Conservation (phyloP, 2,329 filamentous ascomycete genomes). For the Grosmannia serpens region DNA sequence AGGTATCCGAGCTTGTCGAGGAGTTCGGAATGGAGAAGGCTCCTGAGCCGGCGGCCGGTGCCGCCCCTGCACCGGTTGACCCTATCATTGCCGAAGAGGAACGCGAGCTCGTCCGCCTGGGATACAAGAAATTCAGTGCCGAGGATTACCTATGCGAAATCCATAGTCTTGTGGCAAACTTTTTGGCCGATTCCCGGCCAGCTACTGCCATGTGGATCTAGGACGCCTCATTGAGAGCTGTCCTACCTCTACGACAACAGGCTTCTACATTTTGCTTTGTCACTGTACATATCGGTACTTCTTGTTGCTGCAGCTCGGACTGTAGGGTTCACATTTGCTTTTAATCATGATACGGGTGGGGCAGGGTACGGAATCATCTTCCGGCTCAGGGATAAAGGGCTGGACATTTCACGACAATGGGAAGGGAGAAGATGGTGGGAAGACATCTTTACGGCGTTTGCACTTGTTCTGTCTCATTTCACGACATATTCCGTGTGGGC, state of each 20-base stretch:
- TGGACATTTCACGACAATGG: not conserved
- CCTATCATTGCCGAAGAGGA: constrained; percentile 58
- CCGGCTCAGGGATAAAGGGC: not conserved
- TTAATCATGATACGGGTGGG: not conserved
- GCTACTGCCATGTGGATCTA: constrained; percentile 37
- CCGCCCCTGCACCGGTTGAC: not conserved
- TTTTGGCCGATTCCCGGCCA: constrained; percentile 35
- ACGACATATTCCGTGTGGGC: not conserved
- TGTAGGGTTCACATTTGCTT: not conserved
- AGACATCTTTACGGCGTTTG: not conserved
- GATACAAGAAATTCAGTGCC: constrained; percentile 62
- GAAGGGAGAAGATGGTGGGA: not conserved
- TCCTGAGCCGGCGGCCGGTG: not conserved
- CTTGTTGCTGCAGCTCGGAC: not conserved
- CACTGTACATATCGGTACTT: constrained; percentile 9
- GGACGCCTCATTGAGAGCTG: not conserved
- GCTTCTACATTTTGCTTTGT: constrained; percentile 5
- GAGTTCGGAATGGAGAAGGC: constrained; percentile 56
- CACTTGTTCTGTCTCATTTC: not conserved
- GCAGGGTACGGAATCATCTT: not conserved
- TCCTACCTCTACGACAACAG: not conserved
- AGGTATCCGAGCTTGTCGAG: constrained; percentile 87
- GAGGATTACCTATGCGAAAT: constrained; percentile 81
- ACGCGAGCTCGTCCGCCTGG: constrained; percentile 54
- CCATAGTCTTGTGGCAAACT: constrained; percentile 51